Percentiles rank a stretch among this genome's conserved stretches.
Conservation (phyloP, 2,329 filamentous ascomycete genomes). For the Colletotrichum lentis region DNA sequence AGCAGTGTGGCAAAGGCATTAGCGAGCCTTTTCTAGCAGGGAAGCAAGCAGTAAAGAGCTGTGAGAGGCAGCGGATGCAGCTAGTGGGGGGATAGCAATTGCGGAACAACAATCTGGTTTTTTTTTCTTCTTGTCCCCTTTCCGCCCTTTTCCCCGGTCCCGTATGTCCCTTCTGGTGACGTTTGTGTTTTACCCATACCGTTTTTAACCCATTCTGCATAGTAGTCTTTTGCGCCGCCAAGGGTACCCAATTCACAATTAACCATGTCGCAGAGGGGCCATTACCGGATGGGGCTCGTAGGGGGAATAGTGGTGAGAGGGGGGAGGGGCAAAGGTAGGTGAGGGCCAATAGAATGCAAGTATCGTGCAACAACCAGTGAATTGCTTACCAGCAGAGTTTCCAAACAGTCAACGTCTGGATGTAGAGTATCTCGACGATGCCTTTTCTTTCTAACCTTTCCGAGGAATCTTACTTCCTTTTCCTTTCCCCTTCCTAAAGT, state of each 20-base stretch:
- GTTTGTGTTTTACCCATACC: conserved; percentile 5
- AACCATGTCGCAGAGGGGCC: conserved; percentile 11
- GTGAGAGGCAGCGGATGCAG: neutral
- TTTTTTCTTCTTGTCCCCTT: neutral
- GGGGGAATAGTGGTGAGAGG: conserved; percentile 10
- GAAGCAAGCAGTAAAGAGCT: conserved; percentile 18
- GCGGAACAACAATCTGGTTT: conserved; percentile 6
- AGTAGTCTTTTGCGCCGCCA: neutral
- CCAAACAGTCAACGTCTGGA: neutral
- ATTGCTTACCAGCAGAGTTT: conserved; percentile 24
- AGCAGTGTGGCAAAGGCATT: conserved; percentile 30
- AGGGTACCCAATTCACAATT: conserved; percentile 21
- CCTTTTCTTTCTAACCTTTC: neutral
- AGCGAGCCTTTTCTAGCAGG: conserved; percentile 27
- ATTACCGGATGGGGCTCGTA: conserved; percentile 23
- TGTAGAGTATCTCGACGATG: conserved; percentile 1
- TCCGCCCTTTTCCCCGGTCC: conserved; percentile 1
- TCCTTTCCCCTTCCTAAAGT: neutral
- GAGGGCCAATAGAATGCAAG: conserved; percentile 3
- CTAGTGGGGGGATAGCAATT: conserved; percentile 7
- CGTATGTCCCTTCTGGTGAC: neutral
- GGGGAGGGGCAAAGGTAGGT: neutral
- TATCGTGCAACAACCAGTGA: neutral
- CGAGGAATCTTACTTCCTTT: neutral
- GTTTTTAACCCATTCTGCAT: neutral